A percentile compares a stretch with the other conserved stretches of the same genome.
phyloP scores from a whole-genome alignment of 2,329 filamentous ascomycete genomes.

The Aspergillus neotritici region DNA sequence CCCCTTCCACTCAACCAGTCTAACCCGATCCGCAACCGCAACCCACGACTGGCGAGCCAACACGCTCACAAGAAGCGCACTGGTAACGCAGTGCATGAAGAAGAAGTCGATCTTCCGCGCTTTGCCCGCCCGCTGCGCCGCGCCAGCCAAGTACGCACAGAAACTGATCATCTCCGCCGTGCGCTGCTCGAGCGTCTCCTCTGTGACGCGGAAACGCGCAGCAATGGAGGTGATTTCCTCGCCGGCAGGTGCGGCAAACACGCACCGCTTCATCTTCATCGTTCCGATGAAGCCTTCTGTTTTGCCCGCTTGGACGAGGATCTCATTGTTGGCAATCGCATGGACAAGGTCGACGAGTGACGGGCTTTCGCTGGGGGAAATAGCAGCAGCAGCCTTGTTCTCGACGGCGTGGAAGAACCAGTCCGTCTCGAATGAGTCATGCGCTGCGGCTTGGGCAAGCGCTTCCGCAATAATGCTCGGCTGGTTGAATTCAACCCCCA shows the following conservation, averaged over 20 bases:
- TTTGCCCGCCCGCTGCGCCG: background rate
- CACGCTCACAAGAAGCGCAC: constrained; percentile 3
- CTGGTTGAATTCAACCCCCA: constrained; percentile 71
- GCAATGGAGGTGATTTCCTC: background rate
- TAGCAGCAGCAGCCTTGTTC: background rate
- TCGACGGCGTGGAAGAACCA: background rate
- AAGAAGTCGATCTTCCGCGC: constrained; percentile 7
- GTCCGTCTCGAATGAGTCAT: constrained; percentile 1
- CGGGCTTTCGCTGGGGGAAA: background rate
- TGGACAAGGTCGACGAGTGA: background rate
- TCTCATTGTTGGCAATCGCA: background rate
- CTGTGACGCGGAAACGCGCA: constrained; percentile 2
- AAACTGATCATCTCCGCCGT: constrained; percentile 6
- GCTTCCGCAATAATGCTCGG: constrained; percentile 70
- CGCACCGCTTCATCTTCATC: constrained; percentile 2
- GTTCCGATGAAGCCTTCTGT: constrained; percentile 2
- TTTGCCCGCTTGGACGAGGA: background rate
- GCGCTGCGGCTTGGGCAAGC: constrained; percentile 54
- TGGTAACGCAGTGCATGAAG: constrained; percentile 7
- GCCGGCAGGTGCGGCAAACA: background rate
- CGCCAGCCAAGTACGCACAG: constrained; percentile 4
- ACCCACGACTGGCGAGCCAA: constrained; percentile 1
- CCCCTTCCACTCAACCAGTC: constrained; percentile 7
- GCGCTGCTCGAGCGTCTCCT: constrained; percentile 1
- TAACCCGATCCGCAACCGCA: background rate